phyloP scores from a whole-genome alignment of 2,329 filamentous ascomycete species.

The Raffaelea albimanens region DNA sequence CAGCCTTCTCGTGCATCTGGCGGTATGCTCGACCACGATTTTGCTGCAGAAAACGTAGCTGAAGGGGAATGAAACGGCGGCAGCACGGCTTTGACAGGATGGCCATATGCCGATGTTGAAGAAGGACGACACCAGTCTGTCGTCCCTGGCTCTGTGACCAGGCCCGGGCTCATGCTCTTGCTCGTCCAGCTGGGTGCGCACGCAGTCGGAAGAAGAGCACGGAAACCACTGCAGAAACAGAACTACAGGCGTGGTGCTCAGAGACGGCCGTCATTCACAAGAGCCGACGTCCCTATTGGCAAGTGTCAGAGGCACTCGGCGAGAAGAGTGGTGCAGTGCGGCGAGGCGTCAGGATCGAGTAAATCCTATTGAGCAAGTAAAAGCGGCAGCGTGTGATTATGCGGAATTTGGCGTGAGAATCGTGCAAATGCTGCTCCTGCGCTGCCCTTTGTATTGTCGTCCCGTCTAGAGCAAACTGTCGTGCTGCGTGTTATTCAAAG shows the following conservation, averaged over 20 bases:
- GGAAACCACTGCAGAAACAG: not conserved
- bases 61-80: not conserved
- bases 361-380: too few species aligned
- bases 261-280: too few species aligned
- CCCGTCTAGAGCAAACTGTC: not conserved
- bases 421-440: too few species aligned
- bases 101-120: not conserved
- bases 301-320: too few species aligned
- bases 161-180: slow-evolving; percentile 2
- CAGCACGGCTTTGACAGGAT: not conserved
- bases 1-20: not conserved
- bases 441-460: too few species aligned
- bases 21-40: not conserved
- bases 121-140: slow-evolving; percentile 3
- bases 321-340: too few species aligned
- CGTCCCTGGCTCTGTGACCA: slow-evolving; percentile 4
- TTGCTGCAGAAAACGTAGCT: not conserved
- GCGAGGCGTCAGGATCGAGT: too few species aligned
- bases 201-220: not conserved
- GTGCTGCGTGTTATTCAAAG: not conserved
- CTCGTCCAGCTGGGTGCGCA: too few species aligned
- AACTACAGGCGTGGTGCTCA: not conserved
- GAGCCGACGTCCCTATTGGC: too few species aligned
- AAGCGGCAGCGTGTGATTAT: too few species aligned
- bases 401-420: too few species aligned